These are phyloP conservation scores for Pistacia integerrima DNA, from an alignment of 345 rosid species.

Conservation along the genomic window DNA sequence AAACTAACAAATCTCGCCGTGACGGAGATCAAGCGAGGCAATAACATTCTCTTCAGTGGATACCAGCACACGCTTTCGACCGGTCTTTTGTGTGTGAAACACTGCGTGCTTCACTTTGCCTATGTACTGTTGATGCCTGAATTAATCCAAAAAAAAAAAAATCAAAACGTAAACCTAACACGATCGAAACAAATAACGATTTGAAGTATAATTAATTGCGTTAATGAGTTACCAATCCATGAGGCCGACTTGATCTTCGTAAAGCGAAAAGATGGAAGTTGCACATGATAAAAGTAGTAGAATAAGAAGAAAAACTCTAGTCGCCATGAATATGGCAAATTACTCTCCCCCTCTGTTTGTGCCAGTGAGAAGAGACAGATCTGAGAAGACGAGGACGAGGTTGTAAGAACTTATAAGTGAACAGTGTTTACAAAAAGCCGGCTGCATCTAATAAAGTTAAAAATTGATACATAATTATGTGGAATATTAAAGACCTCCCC, in stretches of 20 bases:
- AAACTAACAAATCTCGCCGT: constrained; percentile 81
- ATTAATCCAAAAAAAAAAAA: background rate
- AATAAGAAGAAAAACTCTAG: constrained; percentile 39
- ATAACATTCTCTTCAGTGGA: constrained; percentile 91
- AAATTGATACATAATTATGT: background rate
- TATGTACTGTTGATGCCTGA: constrained; percentile 83
- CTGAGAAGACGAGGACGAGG: constrained; percentile 25
- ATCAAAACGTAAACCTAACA: background rate
- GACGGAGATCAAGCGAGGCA: constrained; percentile 97
- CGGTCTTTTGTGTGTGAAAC: constrained; percentile 93
- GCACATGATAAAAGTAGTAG: constrained; percentile 46
- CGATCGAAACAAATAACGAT: background rate
- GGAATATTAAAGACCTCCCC: background rate
- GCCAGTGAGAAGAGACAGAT: constrained; percentile 26
- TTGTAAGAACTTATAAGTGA: background rate
- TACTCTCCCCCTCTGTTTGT: background rate
- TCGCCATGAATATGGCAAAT: constrained; percentile 57
- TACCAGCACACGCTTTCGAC: constrained; percentile 90
- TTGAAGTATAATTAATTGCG: background rate
- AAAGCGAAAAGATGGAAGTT: constrained; percentile 53
- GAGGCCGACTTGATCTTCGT: constrained; percentile 96
- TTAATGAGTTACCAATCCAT: constrained; percentile 72
- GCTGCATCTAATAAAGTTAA: background rate
- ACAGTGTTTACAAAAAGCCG: constrained; percentile 3
- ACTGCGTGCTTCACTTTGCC: constrained; percentile 97